Percentiles rank a stretch among this genome's conserved stretches.
Conservation (phyloP, 2,329 filamentous ascomycete species). For the Fusarium floridanum region DNA sequence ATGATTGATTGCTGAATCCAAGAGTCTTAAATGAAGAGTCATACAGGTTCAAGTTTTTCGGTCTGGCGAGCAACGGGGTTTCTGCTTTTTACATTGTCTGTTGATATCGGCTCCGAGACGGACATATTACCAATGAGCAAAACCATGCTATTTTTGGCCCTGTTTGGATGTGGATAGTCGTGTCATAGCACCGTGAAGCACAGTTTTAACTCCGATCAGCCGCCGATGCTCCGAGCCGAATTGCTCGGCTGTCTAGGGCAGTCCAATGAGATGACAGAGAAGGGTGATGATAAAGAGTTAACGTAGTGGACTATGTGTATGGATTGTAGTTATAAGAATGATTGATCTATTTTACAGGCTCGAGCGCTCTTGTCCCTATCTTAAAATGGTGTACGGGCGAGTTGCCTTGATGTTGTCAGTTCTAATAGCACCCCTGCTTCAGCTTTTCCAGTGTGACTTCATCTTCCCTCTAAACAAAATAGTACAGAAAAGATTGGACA, state of each 20-base stretch:
- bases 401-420: not conserved
- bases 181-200: conserved; percentile 7
- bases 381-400: not conserved
- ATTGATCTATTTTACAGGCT: not conserved
- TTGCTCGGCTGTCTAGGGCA: conserved; percentile 3
- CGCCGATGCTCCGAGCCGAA: conserved; percentile 8
- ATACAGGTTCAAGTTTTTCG: not conserved
- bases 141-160: not conserved
- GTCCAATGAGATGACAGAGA: not conserved
- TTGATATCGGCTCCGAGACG: conserved; percentile 19
- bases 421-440: too few relatives aligned
- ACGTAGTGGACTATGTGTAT: not conserved
- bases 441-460: too few relatives aligned
- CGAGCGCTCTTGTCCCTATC: not conserved
- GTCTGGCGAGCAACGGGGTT: not conserved
- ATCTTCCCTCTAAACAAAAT: too few relatives aligned
- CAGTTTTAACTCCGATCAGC: conserved; percentile 5
- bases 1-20: not conserved
- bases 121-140: conserved; percentile 3
- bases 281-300: not conserved
- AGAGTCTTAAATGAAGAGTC: not conserved
- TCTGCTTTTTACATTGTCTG: conserved; percentile 6
- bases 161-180: not conserved
- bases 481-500: not conserved
- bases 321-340: not conserved